Base-by-base conservation (phyloP, 225 moss, liverwort and hornwort species). In the Polytrichum commune region DNA sequence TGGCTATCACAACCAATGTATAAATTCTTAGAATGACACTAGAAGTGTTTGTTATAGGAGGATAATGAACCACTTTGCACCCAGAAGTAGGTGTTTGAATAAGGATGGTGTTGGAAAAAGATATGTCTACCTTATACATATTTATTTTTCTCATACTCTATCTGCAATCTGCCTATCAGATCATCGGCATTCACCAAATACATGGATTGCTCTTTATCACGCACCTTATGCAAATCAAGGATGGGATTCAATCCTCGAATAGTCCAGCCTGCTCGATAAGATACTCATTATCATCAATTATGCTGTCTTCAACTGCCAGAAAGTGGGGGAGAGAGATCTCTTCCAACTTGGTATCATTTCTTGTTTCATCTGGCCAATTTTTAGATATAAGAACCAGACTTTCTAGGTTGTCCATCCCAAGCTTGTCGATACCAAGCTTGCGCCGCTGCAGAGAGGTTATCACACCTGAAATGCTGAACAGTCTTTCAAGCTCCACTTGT, bases 301-400 rank as follows among this genome's bases (percentile, higher is more conserved):
- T 74, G 72, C 77, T 27, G 29, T 82, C 82, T 74, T 85, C 82
- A 23, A 72, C 55, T 64, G 82, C 77, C 69, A 85, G 72, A 72
- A 85, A 85, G 66, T 85, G 79, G 70, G 79, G 73, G 29, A 85
- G 54, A 72, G 85, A 85, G 69, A 76, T 79, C 32, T 79, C 77
- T 69, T 79, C 85, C 72, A 82, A 72, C 74, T 85, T 82, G 74
- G 74, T 76, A 28, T 74, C 69, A 38, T 54, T 72, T 72, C 25
- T 82, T 18, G 69, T 30, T 67, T 85, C 85, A 4, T 82, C 79
- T 53, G 85, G 85, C 85, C 85, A 85, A 66, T 85, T 85, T 63
- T 85, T 82, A 35, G 77, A 79, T 30, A 85, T 54, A 6, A 86
- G 77, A 1, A 71, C 73, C 67, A 86, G 33, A 66, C 80, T 80